A percentile compares a stretch with the other conserved stretches of the same genome.
Conservation (phyloP, 2,329 filamentous ascomycete genomes). For the Corynespora cassiicola region DNA sequence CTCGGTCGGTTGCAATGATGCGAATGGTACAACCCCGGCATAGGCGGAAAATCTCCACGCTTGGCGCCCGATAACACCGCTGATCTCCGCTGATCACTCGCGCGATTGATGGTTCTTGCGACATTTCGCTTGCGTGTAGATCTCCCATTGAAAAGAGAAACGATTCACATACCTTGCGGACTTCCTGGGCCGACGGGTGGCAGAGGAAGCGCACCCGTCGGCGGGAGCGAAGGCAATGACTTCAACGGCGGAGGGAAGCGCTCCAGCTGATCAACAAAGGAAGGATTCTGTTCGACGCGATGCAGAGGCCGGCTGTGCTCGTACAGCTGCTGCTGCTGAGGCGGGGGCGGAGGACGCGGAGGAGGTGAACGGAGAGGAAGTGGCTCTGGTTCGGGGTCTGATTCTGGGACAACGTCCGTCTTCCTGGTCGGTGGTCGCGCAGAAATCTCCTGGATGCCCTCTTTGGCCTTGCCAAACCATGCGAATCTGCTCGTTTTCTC, state of each 20-base stretch:
- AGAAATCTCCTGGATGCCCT: slow-evolving; percentile 32
- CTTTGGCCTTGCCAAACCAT: slow-evolving; percentile 28
- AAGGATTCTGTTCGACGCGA: slow-evolving; percentile 6
- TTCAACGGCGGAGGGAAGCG: slow-evolving; percentile 15
- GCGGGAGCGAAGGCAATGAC: slow-evolving; percentile 23
- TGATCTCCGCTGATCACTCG: slow-evolving; percentile 13
- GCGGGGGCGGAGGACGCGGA: slow-evolving; percentile 11
- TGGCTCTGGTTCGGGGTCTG: slow-evolving; percentile 12
- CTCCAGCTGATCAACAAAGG: slow-evolving; percentile 12
- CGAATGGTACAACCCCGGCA: too few species aligned
- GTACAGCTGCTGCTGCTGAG: slow-evolving; percentile 3
- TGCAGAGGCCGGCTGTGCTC: slow-evolving; percentile 8
- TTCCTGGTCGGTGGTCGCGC: slow-evolving; percentile 18
- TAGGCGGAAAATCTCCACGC: too few species aligned
- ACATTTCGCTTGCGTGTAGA: slow-evolving; percentile 15
- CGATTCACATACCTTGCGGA: slow-evolving; percentile 24
- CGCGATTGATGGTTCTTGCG: slow-evolving; percentile 1
- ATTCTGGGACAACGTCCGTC: slow-evolving; percentile 5
- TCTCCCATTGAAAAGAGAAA: slow-evolving; percentile 11
- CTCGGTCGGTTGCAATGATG: too few species aligned
- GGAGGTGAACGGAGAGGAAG: slow-evolving; percentile 18
- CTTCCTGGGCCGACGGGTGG: slow-evolving; percentile 16
- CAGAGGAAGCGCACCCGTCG: slow-evolving; percentile 23
- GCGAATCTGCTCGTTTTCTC: slow-evolving; percentile 16
- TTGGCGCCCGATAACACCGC: slow-evolving; percentile 5